Base-by-base conservation (phyloP, 129 eudicot species). In the Glebionis coronaria region DNA sequence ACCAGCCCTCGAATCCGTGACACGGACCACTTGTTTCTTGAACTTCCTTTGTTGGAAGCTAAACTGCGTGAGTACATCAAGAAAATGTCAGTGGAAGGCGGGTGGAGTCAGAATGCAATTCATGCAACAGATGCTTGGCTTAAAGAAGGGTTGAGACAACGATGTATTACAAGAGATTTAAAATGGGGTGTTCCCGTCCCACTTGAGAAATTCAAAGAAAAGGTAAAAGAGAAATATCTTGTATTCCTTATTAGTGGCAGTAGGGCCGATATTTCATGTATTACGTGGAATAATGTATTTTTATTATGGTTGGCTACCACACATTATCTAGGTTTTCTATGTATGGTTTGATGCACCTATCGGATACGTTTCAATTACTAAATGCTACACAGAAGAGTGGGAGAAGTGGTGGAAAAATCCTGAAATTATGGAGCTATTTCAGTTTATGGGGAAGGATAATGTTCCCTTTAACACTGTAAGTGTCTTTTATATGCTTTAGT, bases 131-230 rank as follows among this genome's bases (percentile, higher is more conserved):
- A 86, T 77, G 96, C 95, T 45, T 93, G 98, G 98, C 91, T 93
- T 44, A 88, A 77, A 83, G 98, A 93, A 82, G 98, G 98, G 69
- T 65, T 93, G 69, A 84, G 75, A 69, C 88, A 73, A 61, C 81
- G 97, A 18, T 89, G 99, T 70, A 94, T 94, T 60, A 94, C 99
- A 21, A 79, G 99, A 82, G 99, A 94, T 73, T 78, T 94, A 76
- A 94, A 94, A 68, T 94, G 99, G 98, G 98, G 98, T n/a, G 98
- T 92, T 47, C 95, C 96, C 65, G 98, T 92, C 16, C 98, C 98
- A 47, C 97, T 76, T 76, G 97, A 94, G 72, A 80, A 76, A 63
- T 94, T 68, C 19, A 82, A 75, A 75, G 97, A 94, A 53, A 94
- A 94, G 97, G 99, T 89, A 73, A 35, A 6, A 35, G 7, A 35